Base-by-base conservation (phyloP, 805 yeast genomes). In the Candida maris region DNA sequence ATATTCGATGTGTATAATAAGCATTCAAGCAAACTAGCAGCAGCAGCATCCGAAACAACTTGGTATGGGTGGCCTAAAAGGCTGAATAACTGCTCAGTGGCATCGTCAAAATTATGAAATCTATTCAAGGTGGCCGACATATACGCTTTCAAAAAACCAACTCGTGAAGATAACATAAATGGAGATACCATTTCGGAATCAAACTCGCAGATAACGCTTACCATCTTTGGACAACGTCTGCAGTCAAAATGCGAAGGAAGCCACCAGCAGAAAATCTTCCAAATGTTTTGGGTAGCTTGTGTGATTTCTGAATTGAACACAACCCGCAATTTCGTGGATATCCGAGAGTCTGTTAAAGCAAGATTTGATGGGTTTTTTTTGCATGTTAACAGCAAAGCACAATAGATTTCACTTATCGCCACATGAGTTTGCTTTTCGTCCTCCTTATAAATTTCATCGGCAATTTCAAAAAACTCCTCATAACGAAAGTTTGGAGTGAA, bases 221-320 rank as follows among this genome's bases (percentile, higher is more conserved):
- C 58, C 3, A 83, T 56, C 9, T 70, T 67, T 10, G 81, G 79
- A 37, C 75, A 71, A 39, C 96, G 71, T 53, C 96, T 73, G 32
- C 70, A 46, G 56, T 85, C 94, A 25, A 78, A 65, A 46, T 75
- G 80, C 0, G 77, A 58, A 0, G 87, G 83, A 1, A 78, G 52
- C 84, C 87, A 82, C 81, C 86, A 81, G 3, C 81, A 67, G 33
- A 85, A 73, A 0, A 86, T 72, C 23, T 70, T 68, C 97, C 97
- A 93, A 27, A 84, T 77, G 14, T 70, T 73, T 25, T 71, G 60
- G 3, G 80, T 81, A 21, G 88, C 93, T 3, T 87, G 94, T 1
- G 85, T 74, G 37, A 91, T 58, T 30, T 81, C 85, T 22, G 69
- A 61, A 5, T 67, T 63, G 22, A 86, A 65, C 4, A 79, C 69